These are phyloP conservation scores for Penicillium sp. DNA, from an alignment of 2,329 filamentous ascomycete species.

Conservation along the genomic window DNA sequence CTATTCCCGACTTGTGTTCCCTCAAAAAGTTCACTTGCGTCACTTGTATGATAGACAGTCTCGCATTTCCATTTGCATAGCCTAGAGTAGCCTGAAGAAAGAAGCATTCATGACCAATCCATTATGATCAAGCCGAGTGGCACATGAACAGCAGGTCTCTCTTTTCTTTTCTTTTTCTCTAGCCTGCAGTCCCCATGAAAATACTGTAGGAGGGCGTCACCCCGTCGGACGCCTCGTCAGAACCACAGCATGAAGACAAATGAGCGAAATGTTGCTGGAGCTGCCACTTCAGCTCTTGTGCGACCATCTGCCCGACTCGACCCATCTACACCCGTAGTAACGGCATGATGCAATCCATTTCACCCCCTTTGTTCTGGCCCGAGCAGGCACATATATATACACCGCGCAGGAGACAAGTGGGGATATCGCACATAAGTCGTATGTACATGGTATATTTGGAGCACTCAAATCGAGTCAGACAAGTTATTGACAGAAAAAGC, in stretches of 20 bases:
- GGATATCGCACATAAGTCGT: no score
- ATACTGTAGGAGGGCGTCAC: not conserved
- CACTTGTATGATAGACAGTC: conserved; percentile 8
- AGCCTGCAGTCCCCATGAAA: not conserved
- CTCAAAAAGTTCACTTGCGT: conserved; percentile 3
- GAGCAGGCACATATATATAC: not conserved
- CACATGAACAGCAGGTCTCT: not conserved
- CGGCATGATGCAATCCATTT: not conserved
- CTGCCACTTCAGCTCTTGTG: conserved; percentile 16
- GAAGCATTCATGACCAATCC: not conserved
- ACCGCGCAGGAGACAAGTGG: no score
- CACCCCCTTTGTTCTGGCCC: not conserved
- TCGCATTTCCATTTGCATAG: conserved; percentile 9
- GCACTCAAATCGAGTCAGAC: not conserved
- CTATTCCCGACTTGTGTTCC: not conserved
- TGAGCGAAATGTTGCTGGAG: not conserved
- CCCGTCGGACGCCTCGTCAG: not conserved
- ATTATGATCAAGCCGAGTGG: not conserved
- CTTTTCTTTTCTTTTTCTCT: not conserved
- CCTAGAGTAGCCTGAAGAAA: not conserved
- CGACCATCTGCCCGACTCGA: conserved; percentile 12
- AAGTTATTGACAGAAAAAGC: not conserved
- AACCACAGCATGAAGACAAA: not conserved
- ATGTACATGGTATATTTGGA: not conserved
- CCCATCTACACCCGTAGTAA: conserved; percentile 7